Evolutionary conservation across 202 grass and related monocot species (phyloP), one percentile per base, ranked within the genome.

Genomic region (Setaria italica): DNA sequence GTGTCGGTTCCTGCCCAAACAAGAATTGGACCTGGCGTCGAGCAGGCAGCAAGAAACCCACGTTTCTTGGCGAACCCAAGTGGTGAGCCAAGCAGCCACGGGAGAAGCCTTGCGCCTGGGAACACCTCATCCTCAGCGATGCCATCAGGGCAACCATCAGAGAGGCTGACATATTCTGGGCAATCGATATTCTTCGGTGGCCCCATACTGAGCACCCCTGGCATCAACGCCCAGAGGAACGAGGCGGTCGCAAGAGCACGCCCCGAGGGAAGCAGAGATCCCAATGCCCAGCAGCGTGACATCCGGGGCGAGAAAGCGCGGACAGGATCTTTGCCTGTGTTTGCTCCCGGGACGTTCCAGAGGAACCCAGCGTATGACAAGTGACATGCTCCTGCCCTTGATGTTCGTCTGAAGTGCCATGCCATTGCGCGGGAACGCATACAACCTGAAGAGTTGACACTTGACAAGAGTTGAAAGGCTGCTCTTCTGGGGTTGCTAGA

Each of bases 151-250:
- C 89, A 85, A 62, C 89, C 82, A 6, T 86, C 82, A 0, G 97
- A 93, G 82, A 89, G 97, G 56, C 35, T 97, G 67, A 91, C 86
- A 1, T 96, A 99, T 76, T 94, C 85, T 0, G 90, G 94, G 10
- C 97, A 92, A 32, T 96, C 93, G 0, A 99, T 99, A 87, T 99
- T 99, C 92, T 99, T 94, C 57, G 97, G 94, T 8, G 97, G 97
- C 4, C 97, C 97, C 54, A 95, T 99, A 74, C 58, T 99, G 30
- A 87, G 86, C 48, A 81, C 87, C 7, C 76, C 88, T 7, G 78
- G 81, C 80, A 63, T 55, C n/a, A 85, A 86, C 1, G 11, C 33
- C 5, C 78, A 79, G 33, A 86, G 83, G 79, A 89, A 76, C 33
- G 88, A 95, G 76, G 46, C 58, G 0, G 83, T 72, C 1, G 2